These are phyloP conservation scores for Lentinula guzmanii DNA, from an alignment of 768 basidiomycete species.

Conservation along the genomic window DNA sequence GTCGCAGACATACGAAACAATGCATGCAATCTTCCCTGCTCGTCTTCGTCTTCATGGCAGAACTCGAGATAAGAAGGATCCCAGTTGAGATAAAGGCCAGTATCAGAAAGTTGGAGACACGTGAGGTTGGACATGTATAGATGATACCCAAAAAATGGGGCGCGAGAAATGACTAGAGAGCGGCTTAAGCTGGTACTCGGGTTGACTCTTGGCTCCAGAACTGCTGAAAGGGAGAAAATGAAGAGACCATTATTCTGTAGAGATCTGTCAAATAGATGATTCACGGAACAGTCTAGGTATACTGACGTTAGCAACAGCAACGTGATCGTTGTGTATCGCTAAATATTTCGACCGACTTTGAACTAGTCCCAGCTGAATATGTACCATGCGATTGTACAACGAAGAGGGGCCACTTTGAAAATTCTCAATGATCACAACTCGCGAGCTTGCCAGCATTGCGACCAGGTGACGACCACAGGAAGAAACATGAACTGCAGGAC, in stretches of 20 bases:
- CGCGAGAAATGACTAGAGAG: conserved; percentile 18
- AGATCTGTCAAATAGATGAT: conserved; percentile 5
- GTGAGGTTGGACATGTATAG: conserved; percentile 26
- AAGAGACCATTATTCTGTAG: conserved; percentile 19
- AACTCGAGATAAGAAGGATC: conserved; percentile 11
- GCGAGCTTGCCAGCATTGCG: conserved; percentile 29
- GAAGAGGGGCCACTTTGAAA: conserved; percentile 28
- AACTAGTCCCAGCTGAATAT: conserved; percentile 35
- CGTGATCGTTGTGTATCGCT: conserved; percentile 37
- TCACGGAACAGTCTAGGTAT: background rate
- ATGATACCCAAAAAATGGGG: conserved; percentile 24
- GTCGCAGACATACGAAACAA: background rate
- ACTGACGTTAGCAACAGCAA: conserved; percentile 45
- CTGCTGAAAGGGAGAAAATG: conserved; percentile 15
- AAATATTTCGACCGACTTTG: conserved; percentile 38
- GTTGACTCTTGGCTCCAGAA: conserved; percentile 11
- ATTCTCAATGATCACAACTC: conserved; percentile 34
- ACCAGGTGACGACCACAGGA: conserved; percentile 43
- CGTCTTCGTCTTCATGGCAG: background rate
- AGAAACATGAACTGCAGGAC: conserved; percentile 36
- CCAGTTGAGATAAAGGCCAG: conserved; percentile 47
- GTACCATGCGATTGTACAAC: conserved; percentile 27
- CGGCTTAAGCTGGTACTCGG: conserved; percentile 15
- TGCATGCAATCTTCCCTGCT: background rate
- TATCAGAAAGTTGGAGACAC: conserved; percentile 52